Evolutionary conservation across 2,329 filamentous ascomycete species (phyloP).

Genomic region (Alternaria gansuensis): DNA sequence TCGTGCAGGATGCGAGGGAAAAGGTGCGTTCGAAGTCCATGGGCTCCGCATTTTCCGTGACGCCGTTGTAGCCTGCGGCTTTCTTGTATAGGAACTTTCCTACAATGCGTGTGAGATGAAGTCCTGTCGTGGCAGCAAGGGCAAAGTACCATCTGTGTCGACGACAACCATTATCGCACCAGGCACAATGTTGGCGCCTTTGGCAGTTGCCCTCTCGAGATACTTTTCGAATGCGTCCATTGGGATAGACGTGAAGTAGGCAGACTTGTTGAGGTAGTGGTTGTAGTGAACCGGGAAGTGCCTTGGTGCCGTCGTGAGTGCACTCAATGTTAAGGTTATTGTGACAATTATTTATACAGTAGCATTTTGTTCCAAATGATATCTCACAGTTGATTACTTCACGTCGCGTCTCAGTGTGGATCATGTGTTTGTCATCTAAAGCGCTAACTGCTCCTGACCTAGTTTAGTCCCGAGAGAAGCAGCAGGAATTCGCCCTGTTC

Average conservation of each 20-base stretch:
- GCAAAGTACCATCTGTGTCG: constrained; percentile 27
- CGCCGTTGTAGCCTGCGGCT: constrained; percentile 47
- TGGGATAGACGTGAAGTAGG: constrained; percentile 16
- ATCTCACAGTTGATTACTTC: too few relatives aligned
- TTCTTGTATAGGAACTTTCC: constrained; percentile 52
- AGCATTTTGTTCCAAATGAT: too few relatives aligned
- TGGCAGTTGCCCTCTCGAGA: constrained; percentile 32
- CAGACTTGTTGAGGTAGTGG: neutral
- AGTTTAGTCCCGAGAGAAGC: neutral
- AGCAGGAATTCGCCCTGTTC: neutral
- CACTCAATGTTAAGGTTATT: neutral
- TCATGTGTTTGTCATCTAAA: neutral
- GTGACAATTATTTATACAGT: neutral
- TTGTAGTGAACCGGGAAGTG: neutral
- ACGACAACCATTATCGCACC: constrained; percentile 34
- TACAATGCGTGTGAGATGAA: constrained; percentile 32
- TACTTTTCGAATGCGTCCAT: constrained; percentile 39
- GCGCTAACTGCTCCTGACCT: neutral
- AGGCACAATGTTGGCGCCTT: constrained; percentile 30
- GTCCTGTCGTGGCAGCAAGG: neutral
- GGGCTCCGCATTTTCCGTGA: constrained; percentile 52
- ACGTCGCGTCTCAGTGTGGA: neutral
- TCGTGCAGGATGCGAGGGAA: constrained; percentile 52
- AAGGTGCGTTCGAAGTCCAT: constrained; percentile 65
- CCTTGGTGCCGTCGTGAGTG: neutral